These are phyloP conservation scores for Penicillium sp. DNA, from an alignment of 2,329 filamentous ascomycete species.

Conservation along the genomic window DNA sequence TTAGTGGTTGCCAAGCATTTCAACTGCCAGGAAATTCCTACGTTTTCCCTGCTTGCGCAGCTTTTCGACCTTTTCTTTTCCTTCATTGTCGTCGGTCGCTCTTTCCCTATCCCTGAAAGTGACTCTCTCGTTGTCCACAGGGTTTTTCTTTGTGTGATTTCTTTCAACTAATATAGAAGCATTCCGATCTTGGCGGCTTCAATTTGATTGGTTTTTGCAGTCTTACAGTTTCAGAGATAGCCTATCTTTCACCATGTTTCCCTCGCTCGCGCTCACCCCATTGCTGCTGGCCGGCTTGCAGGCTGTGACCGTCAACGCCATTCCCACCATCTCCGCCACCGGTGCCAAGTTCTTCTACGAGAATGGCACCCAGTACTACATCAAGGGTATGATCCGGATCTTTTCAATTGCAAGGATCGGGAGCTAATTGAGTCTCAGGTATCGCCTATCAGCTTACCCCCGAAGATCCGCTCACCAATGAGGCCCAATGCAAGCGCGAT, in stretches of 20 bases:
- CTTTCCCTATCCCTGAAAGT: conserved; percentile 1
- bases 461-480: conserved; percentile 74
- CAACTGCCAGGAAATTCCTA: conserved; percentile 1
- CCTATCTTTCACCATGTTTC: conserved; percentile 19
- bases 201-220: not conserved
- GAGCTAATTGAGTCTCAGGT: conserved; percentile 49
- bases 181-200: not conserved
- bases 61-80: not conserved
- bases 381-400: conserved; percentile 64
- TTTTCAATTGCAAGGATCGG: not conserved
- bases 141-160: not conserved
- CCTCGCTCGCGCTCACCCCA: conserved; percentile 18
- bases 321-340: conserved; percentile 59
- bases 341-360: conserved; percentile 85
- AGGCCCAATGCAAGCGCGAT: conserved; percentile 74
- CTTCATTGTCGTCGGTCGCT: conserved; percentile 4
- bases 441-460: conserved; percentile 69
- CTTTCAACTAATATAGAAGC: not conserved
- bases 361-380: conserved; percentile 77
- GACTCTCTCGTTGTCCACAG: conserved; percentile 12
- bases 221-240: not conserved
- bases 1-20: not conserved
- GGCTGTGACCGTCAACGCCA: conserved; percentile 36
- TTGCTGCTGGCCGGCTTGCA: conserved; percentile 31
- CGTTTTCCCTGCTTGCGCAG: not conserved